A percentile compares a stretch with the other conserved stretches of the same genome.
phyloP scores from a whole-genome alignment of 768 basidiomycete genomes.

The Erythrobasidium yunnanense region DNA sequence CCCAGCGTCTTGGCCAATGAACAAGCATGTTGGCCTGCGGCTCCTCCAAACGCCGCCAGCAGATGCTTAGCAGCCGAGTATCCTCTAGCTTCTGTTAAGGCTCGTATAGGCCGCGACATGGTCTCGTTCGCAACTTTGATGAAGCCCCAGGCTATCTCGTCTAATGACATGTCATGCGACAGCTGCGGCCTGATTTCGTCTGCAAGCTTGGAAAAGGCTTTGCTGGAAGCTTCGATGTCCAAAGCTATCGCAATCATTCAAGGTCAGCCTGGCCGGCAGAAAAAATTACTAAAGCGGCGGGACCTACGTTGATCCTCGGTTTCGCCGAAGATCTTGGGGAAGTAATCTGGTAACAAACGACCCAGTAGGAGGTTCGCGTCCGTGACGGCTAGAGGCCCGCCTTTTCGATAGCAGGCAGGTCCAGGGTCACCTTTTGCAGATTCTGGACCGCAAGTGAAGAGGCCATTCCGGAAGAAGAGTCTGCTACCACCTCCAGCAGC shows the following conservation, averaged over 20 bases:
- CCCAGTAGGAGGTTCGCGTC: constrained; percentile 87
- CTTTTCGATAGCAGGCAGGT: constrained; percentile 82
- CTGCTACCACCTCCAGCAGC: constrained; percentile 91
- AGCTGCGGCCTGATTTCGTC: constrained; percentile 59
- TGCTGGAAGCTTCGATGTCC: constrained; percentile 59
- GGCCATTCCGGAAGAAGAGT: constrained; percentile 73
- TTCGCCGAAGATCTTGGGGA: constrained; percentile 89
- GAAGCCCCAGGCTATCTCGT: constrained; percentile 86
- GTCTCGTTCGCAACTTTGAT: constrained; percentile 86
- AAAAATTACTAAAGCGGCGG: no score
- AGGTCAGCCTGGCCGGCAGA: no score
- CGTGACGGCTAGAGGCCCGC: constrained; percentile 79
- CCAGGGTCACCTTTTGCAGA: constrained; percentile 90
- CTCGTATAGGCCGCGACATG: constrained; percentile 85
- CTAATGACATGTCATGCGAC: constrained; percentile 46
- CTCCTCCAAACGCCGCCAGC: constrained; percentile 49
- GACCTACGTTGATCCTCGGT: constrained; percentile 59
- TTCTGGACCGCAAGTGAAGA: constrained; percentile 83
- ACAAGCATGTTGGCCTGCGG: constrained; percentile 84
- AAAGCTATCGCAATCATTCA: constrained; percentile 43
- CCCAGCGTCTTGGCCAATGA: constrained; percentile 78
- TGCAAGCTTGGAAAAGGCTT: constrained; percentile 58
- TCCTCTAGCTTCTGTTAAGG: constrained; percentile 46
- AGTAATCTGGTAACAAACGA: constrained; percentile 74
- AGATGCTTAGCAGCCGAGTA: constrained; percentile 29